phyloP scores from a whole-genome alignment of 139 green algal species.

The Chlamydomonas sp. region DNA sequence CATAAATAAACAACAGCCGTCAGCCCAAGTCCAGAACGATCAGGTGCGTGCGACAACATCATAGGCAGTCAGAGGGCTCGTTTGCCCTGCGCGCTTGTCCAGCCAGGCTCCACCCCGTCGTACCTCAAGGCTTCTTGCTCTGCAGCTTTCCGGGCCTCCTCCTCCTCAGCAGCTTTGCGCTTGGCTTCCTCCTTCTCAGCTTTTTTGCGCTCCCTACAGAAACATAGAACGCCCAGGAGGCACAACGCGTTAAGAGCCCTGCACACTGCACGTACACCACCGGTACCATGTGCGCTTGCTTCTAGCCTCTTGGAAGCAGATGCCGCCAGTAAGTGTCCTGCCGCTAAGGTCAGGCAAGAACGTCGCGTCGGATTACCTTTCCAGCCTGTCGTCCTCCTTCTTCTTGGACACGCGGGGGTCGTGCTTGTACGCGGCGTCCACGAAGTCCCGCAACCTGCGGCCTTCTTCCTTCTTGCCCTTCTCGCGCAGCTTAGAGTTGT shows the following conservation, averaged over 20 bases:
- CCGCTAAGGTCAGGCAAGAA: background rate
- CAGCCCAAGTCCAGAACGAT: too few relatives aligned
- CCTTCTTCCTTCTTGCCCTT: conserved; percentile 96
- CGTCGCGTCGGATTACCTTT: conserved; percentile 52
- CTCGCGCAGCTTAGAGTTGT: conserved; percentile 94
- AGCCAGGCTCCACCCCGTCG: background rate
- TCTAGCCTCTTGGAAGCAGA: too few relatives aligned
- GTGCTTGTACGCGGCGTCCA: conserved; percentile 84
- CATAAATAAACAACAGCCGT: background rate
- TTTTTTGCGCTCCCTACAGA: conserved; percentile 68
- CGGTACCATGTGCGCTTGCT: too few relatives aligned
- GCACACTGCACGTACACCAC: too few relatives aligned
- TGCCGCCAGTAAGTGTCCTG: background rate
- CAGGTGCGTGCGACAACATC: too few relatives aligned
- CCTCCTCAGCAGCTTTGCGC: conserved; percentile 42
- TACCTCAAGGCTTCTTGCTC: conserved; percentile 36
- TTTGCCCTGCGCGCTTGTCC: background rate
- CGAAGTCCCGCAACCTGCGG: conserved; percentile 86
- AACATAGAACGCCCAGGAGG: background rate
- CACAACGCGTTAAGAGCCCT: too few relatives aligned
- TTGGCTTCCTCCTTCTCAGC: conserved; percentile 60
- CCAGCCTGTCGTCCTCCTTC: conserved; percentile 80
- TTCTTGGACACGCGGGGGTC: conserved; percentile 82
- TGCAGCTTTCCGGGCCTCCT: conserved; percentile 45
- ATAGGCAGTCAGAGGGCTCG: background rate